Percentiles rank a stretch among this genome's conserved stretches.
Evolutionary conservation across 306 rosid genomes (phyloP).

Genomic region (Lathyrus sativus): DNA sequence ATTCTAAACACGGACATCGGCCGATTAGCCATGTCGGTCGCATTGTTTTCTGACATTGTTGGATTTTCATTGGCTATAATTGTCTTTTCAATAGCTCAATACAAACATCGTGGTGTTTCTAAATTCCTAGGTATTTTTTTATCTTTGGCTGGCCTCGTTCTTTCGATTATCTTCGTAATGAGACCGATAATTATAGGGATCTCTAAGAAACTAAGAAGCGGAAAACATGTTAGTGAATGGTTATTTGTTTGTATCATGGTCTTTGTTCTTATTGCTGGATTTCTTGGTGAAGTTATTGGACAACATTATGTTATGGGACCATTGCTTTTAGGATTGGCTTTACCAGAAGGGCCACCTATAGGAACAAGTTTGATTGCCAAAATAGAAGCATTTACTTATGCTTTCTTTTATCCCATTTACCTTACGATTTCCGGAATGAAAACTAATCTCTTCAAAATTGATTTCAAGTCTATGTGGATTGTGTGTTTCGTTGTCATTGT

Average conservation of each 20-base stretch:
- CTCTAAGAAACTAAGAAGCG: slow-evolving; percentile 17
- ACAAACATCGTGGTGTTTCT: background rate
- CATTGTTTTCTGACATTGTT: slow-evolving; percentile 47
- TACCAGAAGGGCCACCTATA: slow-evolving; percentile 68
- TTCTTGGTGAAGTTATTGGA: slow-evolving; percentile 52
- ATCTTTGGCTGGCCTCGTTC: slow-evolving; percentile 18
- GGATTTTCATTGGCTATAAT: slow-evolving; percentile 33
- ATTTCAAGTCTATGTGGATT: slow-evolving; percentile 21
- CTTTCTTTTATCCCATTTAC: slow-evolving; percentile 58
- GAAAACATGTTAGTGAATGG: slow-evolving; percentile 37
- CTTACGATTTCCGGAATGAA: slow-evolving; percentile 58
- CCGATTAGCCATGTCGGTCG: slow-evolving; percentile 51
- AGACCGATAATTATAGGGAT: slow-evolving; percentile 46
- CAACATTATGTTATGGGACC: slow-evolving; percentile 69
- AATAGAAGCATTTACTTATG: slow-evolving; percentile 44
- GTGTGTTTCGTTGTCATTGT: slow-evolving; percentile 31
- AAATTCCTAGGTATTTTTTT: background rate
- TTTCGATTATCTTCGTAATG: slow-evolving; percentile 15
- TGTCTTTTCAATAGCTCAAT: slow-evolving; percentile 12
- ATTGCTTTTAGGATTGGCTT: slow-evolving; percentile 51
- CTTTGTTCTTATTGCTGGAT: slow-evolving; percentile 41
- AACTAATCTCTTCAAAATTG: slow-evolving; percentile 50
- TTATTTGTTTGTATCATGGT: slow-evolving; percentile 32
- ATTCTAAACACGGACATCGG: slow-evolving; percentile 62
- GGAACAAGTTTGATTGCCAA: slow-evolving; percentile 54